Evolutionary conservation across 2,329 filamentous ascomycete genomes (phyloP).

Genomic region (Microascus cirrosus): DNA sequence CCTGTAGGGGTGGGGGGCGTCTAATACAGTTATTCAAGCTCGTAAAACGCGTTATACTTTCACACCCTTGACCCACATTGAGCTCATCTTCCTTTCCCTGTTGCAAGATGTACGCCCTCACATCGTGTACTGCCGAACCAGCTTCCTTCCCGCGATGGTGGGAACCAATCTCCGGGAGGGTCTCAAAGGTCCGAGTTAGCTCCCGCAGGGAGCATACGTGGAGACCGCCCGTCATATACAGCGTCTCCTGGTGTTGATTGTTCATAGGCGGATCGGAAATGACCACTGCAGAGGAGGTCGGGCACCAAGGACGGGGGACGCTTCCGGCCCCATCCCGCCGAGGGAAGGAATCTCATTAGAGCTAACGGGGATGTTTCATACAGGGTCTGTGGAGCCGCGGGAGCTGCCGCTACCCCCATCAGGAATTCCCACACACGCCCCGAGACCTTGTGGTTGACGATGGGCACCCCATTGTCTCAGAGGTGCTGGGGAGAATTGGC

Average conservation of each 20-base stretch:
- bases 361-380: not conserved
- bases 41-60: not conserved
- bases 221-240: not conserved
- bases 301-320: not conserved
- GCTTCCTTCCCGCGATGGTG: not conserved
- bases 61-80: not conserved
- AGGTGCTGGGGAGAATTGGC: not conserved
- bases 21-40: no score
- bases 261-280: not conserved
- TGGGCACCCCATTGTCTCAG: not conserved
- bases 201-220: not conserved
- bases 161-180: not conserved
- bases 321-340: not conserved
- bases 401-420: slow-evolving; percentile 1
- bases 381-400: slow-evolving; percentile 1
- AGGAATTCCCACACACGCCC: not conserved
- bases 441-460: not conserved
- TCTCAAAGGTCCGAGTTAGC: not conserved
- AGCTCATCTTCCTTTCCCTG: not conserved
- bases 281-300: not conserved
- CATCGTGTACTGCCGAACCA: not conserved
- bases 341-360: not conserved
- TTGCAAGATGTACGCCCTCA: not conserved
- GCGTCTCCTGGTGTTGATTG: not conserved
- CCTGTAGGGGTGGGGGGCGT: not conserved